Conservation (phyloP, 2,329 filamentous ascomycete species). For the Aspergillus calidoustus region DNA sequence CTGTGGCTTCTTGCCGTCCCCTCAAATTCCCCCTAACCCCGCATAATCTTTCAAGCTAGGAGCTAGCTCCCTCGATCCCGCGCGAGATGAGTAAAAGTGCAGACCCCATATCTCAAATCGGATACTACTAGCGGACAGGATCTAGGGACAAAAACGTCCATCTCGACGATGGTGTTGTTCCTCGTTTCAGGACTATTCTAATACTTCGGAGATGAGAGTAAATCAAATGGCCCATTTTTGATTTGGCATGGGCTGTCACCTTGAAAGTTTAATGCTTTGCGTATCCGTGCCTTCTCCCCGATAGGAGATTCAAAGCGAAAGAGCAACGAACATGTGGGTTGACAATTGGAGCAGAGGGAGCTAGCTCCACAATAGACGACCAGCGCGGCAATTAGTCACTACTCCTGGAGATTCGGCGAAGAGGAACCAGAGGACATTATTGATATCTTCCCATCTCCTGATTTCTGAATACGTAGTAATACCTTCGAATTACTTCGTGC, state of each 20-base stretch:
- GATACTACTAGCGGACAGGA: neutral
- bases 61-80: neutral
- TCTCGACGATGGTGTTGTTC: neutral
- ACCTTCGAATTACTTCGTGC: neutral
- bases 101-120: neutral
- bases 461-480: neutral
- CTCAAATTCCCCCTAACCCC: neutral
- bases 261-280: constrained; percentile 9
- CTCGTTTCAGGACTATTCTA: neutral
- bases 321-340: neutral
- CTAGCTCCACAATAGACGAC: neutral
- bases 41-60: neutral
- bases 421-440: neutral
- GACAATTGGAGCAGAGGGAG: neutral
- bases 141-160: neutral
- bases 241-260: neutral
- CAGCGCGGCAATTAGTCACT: neutral
- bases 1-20: neutral
- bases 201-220: neutral
- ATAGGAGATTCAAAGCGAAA: constrained; percentile 8
- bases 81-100: neutral
- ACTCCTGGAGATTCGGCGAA: too few relatives aligned
- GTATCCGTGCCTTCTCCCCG: neutral
- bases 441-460: neutral
- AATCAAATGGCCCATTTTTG: neutral